Conservation (phyloP, 495 filamentous ascomycete species). For the Xylaria cubensis region DNA sequence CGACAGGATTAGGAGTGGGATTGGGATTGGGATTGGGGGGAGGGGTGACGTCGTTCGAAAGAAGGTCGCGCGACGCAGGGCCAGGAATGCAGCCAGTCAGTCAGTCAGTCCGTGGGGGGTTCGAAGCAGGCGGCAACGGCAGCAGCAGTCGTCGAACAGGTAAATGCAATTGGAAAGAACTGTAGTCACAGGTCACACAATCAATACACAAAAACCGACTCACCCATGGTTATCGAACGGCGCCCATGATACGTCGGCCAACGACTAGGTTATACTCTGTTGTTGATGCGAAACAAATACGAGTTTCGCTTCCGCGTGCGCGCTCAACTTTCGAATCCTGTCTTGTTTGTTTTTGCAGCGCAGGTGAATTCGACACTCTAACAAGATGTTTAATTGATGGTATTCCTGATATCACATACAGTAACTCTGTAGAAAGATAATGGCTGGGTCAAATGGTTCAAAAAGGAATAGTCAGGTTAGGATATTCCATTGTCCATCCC, state of each 20-base stretch:
- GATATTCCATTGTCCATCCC: conserved; percentile 7
- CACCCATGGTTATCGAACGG: conserved; percentile 41
- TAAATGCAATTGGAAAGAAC: no score
- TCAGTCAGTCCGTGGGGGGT: not conserved
- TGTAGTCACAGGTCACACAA: not conserved
- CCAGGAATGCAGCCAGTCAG: not conserved
- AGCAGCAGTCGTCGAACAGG: not conserved
- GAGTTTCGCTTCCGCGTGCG: conserved; percentile 6
- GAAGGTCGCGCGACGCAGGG: conserved; percentile 14
- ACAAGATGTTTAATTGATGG: conserved; percentile 5
- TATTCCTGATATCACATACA: conserved; percentile 1
- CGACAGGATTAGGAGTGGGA: not conserved
- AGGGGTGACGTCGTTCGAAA: conserved; percentile 3
- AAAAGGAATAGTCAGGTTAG: conserved; percentile 7
- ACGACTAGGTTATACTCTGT: conserved; percentile 17
- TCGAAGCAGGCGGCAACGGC: not conserved
- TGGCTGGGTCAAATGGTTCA: not conserved
- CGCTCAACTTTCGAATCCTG: not conserved
- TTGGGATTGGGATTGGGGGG: not conserved
- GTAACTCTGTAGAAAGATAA: not conserved
- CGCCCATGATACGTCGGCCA: conserved; percentile 40
- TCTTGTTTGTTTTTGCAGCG: not conserved
- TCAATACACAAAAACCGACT: conserved; percentile 29
- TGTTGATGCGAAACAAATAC: conserved; percentile 18
- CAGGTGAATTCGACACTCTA: not conserved